Percentiles rank a stretch among this genome's conserved stretches.
Conservation (phyloP, 2,329 filamentous ascomycete species). For the Akanthomyces uredinophilus region DNA sequence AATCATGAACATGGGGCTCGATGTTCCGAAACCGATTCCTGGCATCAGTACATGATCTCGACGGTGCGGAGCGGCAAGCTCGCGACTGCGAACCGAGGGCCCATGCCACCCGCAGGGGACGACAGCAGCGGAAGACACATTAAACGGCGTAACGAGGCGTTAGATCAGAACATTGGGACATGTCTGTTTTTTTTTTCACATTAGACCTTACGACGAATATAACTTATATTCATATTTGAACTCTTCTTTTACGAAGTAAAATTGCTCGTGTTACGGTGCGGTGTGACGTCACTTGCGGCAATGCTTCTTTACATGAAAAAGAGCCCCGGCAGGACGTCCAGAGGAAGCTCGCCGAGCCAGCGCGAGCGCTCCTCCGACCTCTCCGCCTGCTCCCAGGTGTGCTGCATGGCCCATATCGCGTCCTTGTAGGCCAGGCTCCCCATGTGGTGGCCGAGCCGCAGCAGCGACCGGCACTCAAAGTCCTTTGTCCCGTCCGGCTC, state of each 20-base stretch:
- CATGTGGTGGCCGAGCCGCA: constrained; percentile 9
- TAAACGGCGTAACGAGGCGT: constrained; percentile 10
- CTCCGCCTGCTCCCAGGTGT: neutral
- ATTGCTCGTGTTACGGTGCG: too few species aligned
- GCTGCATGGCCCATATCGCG: constrained; percentile 9
- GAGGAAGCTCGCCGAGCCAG: constrained; percentile 6
- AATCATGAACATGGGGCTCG: neutral
- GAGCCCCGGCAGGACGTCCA: constrained; percentile 8
- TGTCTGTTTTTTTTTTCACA: neutral
- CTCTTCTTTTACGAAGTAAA: too few species aligned
- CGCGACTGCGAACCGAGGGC: neutral
- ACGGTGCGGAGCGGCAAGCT: neutral
- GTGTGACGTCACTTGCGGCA: neutral
- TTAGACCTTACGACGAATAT: constrained; percentile 1
- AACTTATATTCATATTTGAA: neutral
- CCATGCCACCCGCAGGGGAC: neutral
- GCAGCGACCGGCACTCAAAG: constrained; percentile 8
- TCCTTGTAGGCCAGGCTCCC: constrained; percentile 6
- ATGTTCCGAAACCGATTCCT: neutral
- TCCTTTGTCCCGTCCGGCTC: neutral
- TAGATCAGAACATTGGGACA: neutral
- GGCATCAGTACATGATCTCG: neutral
- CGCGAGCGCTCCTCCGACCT: neutral
- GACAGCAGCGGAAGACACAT: constrained; percentile 9
- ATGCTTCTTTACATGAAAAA: constrained; percentile 6